Base-by-base conservation (phyloP, 148 eudicot species). In the Rhododendron molle region DNA sequence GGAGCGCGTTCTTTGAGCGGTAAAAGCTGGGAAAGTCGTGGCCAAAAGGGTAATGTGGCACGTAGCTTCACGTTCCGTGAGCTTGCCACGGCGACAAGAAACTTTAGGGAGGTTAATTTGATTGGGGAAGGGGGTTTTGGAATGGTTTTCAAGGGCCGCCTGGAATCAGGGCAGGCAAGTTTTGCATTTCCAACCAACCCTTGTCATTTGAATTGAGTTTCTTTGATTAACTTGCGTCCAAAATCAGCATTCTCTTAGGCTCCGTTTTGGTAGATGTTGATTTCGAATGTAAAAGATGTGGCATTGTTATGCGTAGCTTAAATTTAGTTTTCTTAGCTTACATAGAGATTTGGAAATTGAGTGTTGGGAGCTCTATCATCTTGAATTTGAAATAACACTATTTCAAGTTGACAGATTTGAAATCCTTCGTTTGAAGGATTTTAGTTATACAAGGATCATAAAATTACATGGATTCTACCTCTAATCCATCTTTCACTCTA, bases 71-170 rank as follows among this genome's bases (percentile, higher is more conserved):
- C 94, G 16, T 93, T 89, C 56, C 90, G 91, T 18, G 99, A 97
- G 83, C 96, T 97, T 50, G 97, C 93, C 1, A 80, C 89, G 0
- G 95, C 96, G 8, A 94, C 98, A 28, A 91, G 87, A 86, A 93
- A 95, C 85, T 97, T 97, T 78, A 86, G 89, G 85, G 98, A 91
- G 40, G 83, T 88, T 87, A 93, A 97, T 86, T 90, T 97, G 89
- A 92, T 97, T 56, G 99, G 99, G 28, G 99, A 97, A 90, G 99
- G 99, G 7, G 99, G 99, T 26, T 97, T 97, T 85, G 99, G 99
- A 83, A 90, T 93, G 84, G 98, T 97, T 86, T 97, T 88, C 87
- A 95, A 88, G 90, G 99, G 99, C 67, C 90, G 90, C 16, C 86
- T 95, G 4, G 96, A 90, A n/a, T 89, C 92, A 46, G 94, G 92